Conservation (phyloP, 371 early-diverging fungal species). For the Saksenaea oblongispora region DNA sequence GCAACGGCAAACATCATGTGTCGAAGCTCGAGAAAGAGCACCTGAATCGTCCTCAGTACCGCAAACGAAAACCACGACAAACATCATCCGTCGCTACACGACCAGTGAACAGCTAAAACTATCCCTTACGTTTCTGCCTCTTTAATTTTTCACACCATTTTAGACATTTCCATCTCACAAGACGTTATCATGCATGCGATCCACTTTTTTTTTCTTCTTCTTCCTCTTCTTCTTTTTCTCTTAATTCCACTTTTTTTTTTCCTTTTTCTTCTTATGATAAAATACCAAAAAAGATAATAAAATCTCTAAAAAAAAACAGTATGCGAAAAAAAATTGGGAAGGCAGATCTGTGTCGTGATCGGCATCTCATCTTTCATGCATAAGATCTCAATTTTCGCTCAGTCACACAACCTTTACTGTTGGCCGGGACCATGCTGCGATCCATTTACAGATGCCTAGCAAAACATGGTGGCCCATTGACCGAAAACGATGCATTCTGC, state of each 20-base stretch:
- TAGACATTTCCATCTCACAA: background rate
- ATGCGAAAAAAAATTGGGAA: no score
- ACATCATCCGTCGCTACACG: background rate
- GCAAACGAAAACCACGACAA: constrained; percentile 22
- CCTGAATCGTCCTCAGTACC: constrained; percentile 28
- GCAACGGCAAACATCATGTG: constrained; percentile 59
- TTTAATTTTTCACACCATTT: constrained; percentile 1
- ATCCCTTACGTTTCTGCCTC: background rate
- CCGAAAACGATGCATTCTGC: no score
- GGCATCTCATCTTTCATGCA: no score
- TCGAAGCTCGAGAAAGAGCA: constrained; percentile 43
- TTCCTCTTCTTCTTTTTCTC: background rate
- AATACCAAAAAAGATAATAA: background rate
- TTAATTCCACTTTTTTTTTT: background rate
- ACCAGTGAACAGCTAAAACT: background rate
- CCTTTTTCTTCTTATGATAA: background rate
- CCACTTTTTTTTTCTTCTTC: background rate
- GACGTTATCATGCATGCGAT: constrained; percentile 3
- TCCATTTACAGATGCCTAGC: no score
- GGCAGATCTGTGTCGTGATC: no score
- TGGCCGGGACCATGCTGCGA: no score
- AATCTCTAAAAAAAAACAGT: background rate
- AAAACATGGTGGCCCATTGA: no score
- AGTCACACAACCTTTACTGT: no score
- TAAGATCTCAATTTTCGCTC: no score